Evolutionary conservation across 805 yeast genomes (phyloP).

Genomic region (Candida easanensis): DNA sequence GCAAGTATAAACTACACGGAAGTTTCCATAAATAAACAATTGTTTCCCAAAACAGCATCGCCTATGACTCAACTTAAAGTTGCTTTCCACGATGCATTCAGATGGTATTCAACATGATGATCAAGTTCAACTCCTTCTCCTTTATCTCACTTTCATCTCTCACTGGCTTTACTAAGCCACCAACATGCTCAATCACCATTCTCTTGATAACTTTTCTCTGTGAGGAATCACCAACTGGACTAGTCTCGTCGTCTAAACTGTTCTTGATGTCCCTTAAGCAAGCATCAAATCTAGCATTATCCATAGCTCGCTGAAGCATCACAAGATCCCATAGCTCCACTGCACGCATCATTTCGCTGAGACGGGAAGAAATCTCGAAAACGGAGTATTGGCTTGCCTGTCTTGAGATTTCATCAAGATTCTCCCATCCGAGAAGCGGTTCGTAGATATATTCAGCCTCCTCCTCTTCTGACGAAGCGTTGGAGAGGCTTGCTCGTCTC

Average conservation of each 20-base stretch:
- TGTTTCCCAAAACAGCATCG: too few species aligned
- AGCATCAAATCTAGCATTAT: constrained; percentile 2
- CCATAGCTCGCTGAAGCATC: constrained; percentile 1
- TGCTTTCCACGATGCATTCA: too few species aligned
- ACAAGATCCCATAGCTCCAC: background rate
- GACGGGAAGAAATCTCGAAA: constrained; percentile 1
- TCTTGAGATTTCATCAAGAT: background rate
- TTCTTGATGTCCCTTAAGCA: background rate
- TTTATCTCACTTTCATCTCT: background rate
- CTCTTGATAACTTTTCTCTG: constrained; percentile 1
- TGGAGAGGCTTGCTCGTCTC: background rate
- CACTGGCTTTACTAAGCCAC: background rate
- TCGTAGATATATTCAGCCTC: background rate
- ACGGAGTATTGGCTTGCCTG: background rate
- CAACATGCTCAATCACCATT: constrained; percentile 3
- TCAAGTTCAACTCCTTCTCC: constrained; percentile 5
- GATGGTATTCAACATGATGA: background rate
- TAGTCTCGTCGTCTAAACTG: background rate
- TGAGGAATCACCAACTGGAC: background rate
- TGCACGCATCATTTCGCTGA: constrained; percentile 1
- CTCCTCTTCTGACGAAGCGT: background rate
- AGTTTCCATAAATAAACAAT: too few species aligned
- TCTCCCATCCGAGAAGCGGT: constrained; percentile 5
- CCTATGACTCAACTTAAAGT: too few species aligned
- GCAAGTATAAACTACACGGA: too few species aligned